Evolutionary conservation across 1,284 basidiomycete species (phyloP), one percentile per base, ranked within the genome.

Genomic region (Stygiomarasmius scandens): DNA sequence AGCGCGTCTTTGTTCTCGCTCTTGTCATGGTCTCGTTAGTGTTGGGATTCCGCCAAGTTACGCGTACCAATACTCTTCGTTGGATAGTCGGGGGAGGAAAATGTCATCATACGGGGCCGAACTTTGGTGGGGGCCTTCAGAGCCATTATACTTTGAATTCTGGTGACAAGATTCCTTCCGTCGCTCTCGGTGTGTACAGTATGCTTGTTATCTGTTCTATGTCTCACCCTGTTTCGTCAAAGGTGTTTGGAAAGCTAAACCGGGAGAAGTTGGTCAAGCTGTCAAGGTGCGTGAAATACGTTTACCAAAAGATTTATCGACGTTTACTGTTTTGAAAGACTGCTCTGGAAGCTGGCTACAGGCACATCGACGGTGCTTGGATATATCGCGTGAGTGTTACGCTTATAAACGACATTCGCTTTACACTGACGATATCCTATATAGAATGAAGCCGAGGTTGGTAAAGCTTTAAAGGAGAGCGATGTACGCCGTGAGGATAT

Each of bases 351-450:
- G 71, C 78, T 8, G 86, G 89, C 0, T 91, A 90, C 68, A 79
- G 85, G 59, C 90, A 93, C 70, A 87, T 94, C 53, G 91, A 93
- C 67, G 86, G 81, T 36, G 91, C 89, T 36, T 87, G 85, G 81
- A 79, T 81, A 48, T 92, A 92, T 65, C 67, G 78, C 44, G 84
- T 83, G 63, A 27, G 73, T 64, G 25, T 22, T 36, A 49, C 58
- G 25, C 36, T 16, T 46, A 49, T 23, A 54, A 38, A 27, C 44
- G 22, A 49, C 34, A 52, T n/a, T 23, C 32, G 27, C 48, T 27
- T 25, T 36, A 29, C 29, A n/a, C n/a, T n/a, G n/a, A n/a, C n/a
- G 29, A 27, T 62, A 12, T 38, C 23, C 64, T 27, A 68, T 72
- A 58, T 64, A 86, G 76, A 93, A 93, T 69, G 90, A 93, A 72